These are phyloP conservation scores for Camelina sativa DNA, from an alignment of 345 rosid genomes.

Conservation along the genomic window DNA sequence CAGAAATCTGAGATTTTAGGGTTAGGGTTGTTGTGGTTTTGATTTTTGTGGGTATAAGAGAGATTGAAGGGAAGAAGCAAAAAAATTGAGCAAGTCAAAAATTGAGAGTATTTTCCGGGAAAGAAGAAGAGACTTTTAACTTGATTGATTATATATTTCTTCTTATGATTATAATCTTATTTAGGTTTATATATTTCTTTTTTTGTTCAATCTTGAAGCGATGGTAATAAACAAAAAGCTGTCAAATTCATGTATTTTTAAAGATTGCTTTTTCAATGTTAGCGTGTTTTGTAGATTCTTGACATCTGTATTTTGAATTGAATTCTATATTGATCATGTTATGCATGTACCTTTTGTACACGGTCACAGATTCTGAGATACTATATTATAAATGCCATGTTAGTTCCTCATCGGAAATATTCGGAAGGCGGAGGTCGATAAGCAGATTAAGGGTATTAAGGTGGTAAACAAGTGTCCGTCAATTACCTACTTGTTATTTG, in stretches of 20 bases:
- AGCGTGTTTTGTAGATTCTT: neutral
- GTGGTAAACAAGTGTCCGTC: no score
- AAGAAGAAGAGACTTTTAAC: slow-evolving; percentile 31
- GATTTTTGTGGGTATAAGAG: neutral
- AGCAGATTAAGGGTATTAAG: no score
- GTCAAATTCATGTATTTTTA: slow-evolving; percentile 14
- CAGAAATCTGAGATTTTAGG: slow-evolving; percentile 22
- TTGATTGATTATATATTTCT: neutral
- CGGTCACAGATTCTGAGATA: neutral
- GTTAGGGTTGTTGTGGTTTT: neutral
- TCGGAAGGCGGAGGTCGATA: no score
- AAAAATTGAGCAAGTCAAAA: slow-evolving; percentile 34
- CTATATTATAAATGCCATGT: no score
- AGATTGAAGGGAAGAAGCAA: slow-evolving; percentile 1
- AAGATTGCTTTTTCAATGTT: slow-evolving; percentile 7
- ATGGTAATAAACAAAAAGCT: slow-evolving; percentile 21
- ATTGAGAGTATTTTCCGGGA: slow-evolving; percentile 44
- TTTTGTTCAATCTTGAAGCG: slow-evolving; percentile 16
- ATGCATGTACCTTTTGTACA: slow-evolving; percentile 30
- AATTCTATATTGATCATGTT: slow-evolving; percentile 32
- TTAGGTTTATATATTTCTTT: neutral
- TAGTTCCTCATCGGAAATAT: no score
- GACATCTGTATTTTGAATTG: slow-evolving; percentile 27
- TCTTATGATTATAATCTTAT: neutral
- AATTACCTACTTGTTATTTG: no score